Evolutionary conservation across 2,329 filamentous ascomycete genomes (phyloP), one percentile per base, ranked within the genome.

Genomic region (Pseudofabraea citricarpa): DNA sequence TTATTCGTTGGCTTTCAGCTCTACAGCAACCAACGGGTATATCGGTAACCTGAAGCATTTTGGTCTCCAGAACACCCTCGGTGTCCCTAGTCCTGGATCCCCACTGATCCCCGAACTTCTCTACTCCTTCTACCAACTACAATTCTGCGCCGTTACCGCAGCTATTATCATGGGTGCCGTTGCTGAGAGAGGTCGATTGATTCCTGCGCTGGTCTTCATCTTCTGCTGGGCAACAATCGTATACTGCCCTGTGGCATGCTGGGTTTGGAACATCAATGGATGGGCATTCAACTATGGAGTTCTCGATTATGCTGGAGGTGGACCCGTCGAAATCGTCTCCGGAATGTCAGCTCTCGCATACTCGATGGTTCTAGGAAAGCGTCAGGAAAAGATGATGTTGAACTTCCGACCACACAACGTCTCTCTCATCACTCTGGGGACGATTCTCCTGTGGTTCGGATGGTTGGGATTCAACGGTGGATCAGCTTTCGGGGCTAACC

Each of bases 321-420:
- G 91, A 41, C 93, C 93, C 55, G 93, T 98, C 76, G 93, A 98
- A 70, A 97, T 98, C 58, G 87, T 81, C 48, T 97, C 93, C 45
- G 93, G 93, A 63, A 74, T 95, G 69, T 93, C 89, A 33, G 93
- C 91, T 22, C 75, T 97, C 36, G 93, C 93, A 53, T 98, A 97
- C 72, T 95, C 90, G 2, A 85, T 88, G 87, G 83, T 96, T 27
- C 86, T 98, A 48, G 93, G 93, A 55, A 87, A 90, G 61, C 89
- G 93, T 55, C 93, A 96, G 72, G 91, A 97, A 73, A 93, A 90
- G 73, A 96, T 97, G 90, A 96, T 97, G 88, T 81, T 96, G 69
- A 97, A 97, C 78, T 97, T 97, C 79, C 88, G 93, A 55, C 93
- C 93, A 15, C 93, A 98, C 76, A 98, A 98, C 73, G 93, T 97